Percentiles rank a stretch among this genome's conserved stretches.
These are phyloP conservation scores for Euphorbia schlechtendalii DNA, from an alignment of 441 rosid genomes.

Conservation along the genomic window DNA sequence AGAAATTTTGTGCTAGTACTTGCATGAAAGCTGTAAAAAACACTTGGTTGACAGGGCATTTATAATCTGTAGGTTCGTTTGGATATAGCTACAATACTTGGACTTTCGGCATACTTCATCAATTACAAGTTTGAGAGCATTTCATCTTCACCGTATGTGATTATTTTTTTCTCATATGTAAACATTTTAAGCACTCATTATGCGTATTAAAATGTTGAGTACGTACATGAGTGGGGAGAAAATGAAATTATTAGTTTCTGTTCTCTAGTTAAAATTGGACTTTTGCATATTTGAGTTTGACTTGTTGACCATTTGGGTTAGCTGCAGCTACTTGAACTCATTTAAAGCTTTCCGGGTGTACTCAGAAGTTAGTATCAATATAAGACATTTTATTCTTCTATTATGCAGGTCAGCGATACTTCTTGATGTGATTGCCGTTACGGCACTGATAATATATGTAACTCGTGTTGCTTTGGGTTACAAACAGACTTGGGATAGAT, in stretches of 20 bases:
- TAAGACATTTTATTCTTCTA: background rate
- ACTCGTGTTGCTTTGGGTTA: constrained; percentile 89
- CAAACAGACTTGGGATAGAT: constrained; percentile 97
- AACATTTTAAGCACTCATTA: background rate
- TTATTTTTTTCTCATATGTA: constrained; percentile 13
- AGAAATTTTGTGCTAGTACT: constrained; percentile 1
- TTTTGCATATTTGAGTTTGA: background rate
- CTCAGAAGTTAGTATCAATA: constrained; percentile 8
- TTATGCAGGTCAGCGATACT: constrained; percentile 69
- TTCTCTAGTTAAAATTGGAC: background rate
- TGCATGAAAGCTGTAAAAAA: constrained; percentile 6
- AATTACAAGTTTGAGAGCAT: constrained; percentile 93
- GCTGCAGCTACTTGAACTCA: background rate
- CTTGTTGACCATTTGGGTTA: constrained; percentile 2
- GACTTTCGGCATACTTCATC: constrained; percentile 80
- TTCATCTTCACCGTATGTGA: constrained; percentile 69
- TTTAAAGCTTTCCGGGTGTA: constrained; percentile 10
- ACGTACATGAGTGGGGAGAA: background rate
- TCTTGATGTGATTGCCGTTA: constrained; percentile 76
- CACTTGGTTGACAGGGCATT: constrained; percentile 20
- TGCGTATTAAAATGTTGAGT: background rate
- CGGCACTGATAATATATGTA: constrained; percentile 73
- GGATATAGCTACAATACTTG: constrained; percentile 77
- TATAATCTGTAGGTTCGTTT: constrained; percentile 66
- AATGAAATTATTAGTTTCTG: constrained; percentile 3